Conservation (phyloP, 176 grass and related monocot species). For the Carex scoparia region DNA sequence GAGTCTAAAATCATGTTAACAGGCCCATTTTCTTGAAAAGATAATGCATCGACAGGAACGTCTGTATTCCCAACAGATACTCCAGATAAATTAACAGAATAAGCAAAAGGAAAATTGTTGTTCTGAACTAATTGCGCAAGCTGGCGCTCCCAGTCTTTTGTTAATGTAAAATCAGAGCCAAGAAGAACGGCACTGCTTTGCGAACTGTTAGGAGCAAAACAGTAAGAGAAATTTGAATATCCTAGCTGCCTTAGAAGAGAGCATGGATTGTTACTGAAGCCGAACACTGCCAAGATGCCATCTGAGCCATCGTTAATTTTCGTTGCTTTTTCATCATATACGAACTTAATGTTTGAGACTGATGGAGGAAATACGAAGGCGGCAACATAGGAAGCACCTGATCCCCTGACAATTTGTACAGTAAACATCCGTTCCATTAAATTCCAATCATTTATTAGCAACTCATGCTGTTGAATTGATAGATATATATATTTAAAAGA, state of each 20-base stretch:
- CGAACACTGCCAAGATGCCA: background rate
- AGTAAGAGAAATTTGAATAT: conserved; percentile 16
- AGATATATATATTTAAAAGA: too few species aligned
- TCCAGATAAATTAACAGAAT: conserved; percentile 8
- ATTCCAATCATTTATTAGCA: background rate
- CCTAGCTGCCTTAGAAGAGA: conserved; percentile 7
- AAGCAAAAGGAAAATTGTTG: background rate
- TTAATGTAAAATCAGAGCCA: background rate
- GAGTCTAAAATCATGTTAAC: conserved; percentile 3
- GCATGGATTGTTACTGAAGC: conserved; percentile 9
- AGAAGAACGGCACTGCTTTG: background rate
- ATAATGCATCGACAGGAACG: background rate
- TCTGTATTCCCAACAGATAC: background rate
- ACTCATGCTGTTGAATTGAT: background rate
- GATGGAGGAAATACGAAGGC: background rate
- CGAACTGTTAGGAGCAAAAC: background rate
- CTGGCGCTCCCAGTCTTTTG: background rate
- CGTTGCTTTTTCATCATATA: background rate
- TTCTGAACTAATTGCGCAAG: background rate
- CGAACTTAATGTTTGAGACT: background rate
- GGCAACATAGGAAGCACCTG: background rate
- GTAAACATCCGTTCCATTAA: background rate
- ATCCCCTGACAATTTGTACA: background rate
- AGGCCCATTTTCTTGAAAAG: conserved; percentile 12
- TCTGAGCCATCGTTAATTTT: background rate